Percentiles rank a stretch among this genome's conserved stretches.
Evolutionary conservation across 2,329 filamentous ascomycete genomes (phyloP).

Genomic region (Alternaria triticina): DNA sequence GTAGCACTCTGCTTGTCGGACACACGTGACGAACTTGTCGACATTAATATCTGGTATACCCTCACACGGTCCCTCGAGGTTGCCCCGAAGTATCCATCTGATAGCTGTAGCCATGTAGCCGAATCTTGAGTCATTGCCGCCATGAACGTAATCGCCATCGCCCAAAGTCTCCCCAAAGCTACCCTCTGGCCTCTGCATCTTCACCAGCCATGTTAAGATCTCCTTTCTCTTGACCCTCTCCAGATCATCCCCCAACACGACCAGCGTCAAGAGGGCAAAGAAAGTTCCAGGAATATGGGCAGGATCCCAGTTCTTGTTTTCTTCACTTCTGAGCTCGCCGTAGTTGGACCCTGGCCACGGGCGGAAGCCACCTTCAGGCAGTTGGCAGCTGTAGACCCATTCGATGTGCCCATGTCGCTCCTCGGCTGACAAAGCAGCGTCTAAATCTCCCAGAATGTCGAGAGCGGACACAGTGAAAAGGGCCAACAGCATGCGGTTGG

Average conservation of each 20-base stretch:
- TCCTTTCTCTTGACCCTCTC: constrained; percentile 69
- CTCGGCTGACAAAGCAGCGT: constrained; percentile 59
- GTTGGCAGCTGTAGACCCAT: constrained; percentile 88
- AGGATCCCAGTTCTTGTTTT: constrained; percentile 69
- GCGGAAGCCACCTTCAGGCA: constrained; percentile 85
- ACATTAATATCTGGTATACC: constrained; percentile 77
- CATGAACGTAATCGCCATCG: constrained; percentile 67
- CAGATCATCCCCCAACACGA: constrained; percentile 67
- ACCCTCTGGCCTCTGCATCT: constrained; percentile 80
- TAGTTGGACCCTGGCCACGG: constrained; percentile 76
- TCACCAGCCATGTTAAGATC: constrained; percentile 75
- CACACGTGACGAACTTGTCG: constrained; percentile 71
- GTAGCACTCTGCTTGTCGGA: constrained; percentile 74
- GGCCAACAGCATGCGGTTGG: constrained; percentile 85
- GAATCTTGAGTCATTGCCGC: constrained; percentile 84
- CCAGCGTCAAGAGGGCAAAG: constrained; percentile 80
- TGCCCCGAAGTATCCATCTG: constrained; percentile 78
- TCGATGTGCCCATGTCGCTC: constrained; percentile 65
- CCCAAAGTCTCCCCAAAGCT: constrained; percentile 87
- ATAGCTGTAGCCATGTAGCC: constrained; percentile 85
- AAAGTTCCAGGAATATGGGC: constrained; percentile 87
- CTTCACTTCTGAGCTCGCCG: constrained; percentile 54
- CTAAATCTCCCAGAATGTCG: constrained; percentile 74
- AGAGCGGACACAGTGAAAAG: constrained; percentile 89
- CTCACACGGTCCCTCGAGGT: constrained; percentile 58